phyloP scores from a whole-genome alignment of 2,329 filamentous ascomycete species.

The Decorospora gaudefroyi region DNA sequence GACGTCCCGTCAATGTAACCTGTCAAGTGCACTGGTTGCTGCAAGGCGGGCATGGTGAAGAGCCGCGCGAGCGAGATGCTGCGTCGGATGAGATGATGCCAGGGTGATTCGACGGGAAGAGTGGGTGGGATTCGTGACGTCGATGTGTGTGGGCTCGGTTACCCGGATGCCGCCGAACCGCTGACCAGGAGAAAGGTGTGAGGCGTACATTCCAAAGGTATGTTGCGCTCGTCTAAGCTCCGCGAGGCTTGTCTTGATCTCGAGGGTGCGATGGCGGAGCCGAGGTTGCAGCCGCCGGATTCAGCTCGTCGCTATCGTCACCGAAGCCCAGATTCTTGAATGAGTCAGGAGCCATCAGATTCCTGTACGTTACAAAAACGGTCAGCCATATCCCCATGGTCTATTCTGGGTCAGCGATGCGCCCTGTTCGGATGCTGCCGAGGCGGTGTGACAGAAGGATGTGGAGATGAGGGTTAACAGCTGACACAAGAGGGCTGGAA shows the following conservation, averaged over 20 bases:
- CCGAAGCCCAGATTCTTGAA: constrained; percentile 90
- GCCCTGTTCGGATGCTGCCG: constrained; percentile 31
- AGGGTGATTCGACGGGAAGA: constrained; percentile 10
- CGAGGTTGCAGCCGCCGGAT: constrained; percentile 34
- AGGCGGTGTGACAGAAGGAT: constrained; percentile 29
- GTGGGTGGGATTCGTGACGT: constrained; percentile 11
- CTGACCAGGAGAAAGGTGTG: constrained; percentile 20
- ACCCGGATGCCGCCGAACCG: constrained; percentile 38
- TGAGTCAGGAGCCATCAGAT: constrained; percentile 93
- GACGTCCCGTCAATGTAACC: constrained; percentile 29
- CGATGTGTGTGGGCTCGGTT: constrained; percentile 24
- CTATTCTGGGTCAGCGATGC: constrained; percentile 15
- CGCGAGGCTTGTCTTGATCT: constrained; percentile 30
- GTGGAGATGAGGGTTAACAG: constrained; percentile 21
- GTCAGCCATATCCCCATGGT: constrained; percentile 25
- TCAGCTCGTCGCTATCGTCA: constrained; percentile 50
- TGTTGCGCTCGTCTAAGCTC: constrained; percentile 24
- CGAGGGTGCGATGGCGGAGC: constrained; percentile 30
- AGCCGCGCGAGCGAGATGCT: constrained; percentile 3
- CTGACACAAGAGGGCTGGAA: constrained; percentile 23
- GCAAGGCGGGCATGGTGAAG: constrained; percentile 4
- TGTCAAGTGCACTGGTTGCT: constrained; percentile 30
- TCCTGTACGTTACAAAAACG: constrained; percentile 54
- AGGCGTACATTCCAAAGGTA: constrained; percentile 29
- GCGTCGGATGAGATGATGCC: constrained; percentile 15